These are phyloP conservation scores for Dictyostelium discoideum DNA, from an alignment of 78 protist genomes.

Conservation along the genomic window dicty_2.7 NC_007088.5:3481001-3481500, in stretches of 20 bases:
- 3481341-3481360: background rate
- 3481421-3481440: background rate
- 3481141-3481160: background rate
- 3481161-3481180: constrained; percentile 41
- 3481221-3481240: background rate
- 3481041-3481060: background rate
- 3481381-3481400: background rate
- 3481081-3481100: background rate
- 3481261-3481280: background rate
- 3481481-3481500: background rate
- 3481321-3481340: background rate
- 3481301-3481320: background rate
- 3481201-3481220: constrained; percentile 13
- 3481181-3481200: constrained; percentile 6
- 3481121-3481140: background rate
- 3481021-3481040: background rate
- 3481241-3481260: background rate
- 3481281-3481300: background rate
- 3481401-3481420: background rate
- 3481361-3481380: background rate
- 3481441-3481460: background rate
- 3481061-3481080: background rate
- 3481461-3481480: no score
- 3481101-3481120: background rate
- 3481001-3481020: constrained; percentile 30